Evolutionary conservation across 805 yeast genomes (phyloP).

Genomic region (Debaryomyces maramus): DNA sequence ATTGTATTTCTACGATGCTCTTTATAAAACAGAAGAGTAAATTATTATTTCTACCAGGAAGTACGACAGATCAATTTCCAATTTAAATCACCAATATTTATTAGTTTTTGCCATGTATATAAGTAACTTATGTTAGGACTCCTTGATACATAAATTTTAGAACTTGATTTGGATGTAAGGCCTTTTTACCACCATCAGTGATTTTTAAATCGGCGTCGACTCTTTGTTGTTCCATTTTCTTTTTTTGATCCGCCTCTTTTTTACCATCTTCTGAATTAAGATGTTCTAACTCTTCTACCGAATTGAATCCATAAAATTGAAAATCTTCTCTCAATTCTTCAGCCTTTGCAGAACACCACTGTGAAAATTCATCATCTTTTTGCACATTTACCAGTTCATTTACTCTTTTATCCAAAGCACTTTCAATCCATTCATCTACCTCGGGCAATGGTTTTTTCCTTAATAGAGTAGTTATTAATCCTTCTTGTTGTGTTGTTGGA

Average conservation of each 20-base stretch:
- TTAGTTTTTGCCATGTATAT: not conserved
- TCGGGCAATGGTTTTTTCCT: constrained; percentile 90
- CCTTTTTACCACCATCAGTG: constrained; percentile 26
- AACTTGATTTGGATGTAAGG: constrained; percentile 35
- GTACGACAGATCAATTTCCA: not conserved
- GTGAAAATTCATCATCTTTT: constrained; percentile 64
- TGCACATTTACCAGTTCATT: constrained; percentile 26
- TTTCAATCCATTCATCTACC: constrained; percentile 79
- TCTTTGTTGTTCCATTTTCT: constrained; percentile 19
- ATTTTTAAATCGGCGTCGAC: constrained; percentile 19
- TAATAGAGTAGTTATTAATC: constrained; percentile 76
- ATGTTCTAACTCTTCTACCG: constrained; percentile 46
- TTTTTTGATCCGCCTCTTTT: constrained; percentile 24
- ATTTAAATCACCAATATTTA: not conserved
- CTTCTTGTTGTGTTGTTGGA: constrained; percentile 83
- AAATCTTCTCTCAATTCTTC: constrained; percentile 55
- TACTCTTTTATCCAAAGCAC: constrained; percentile 25
- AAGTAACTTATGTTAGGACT: constrained; percentile 12
- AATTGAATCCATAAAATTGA: constrained; percentile 61
- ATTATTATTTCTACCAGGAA: not conserved
- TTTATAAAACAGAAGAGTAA: constrained; percentile 13
- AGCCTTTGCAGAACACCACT: constrained; percentile 62
- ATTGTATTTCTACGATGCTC: constrained; percentile 74
- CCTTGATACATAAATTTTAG: constrained; percentile 44
- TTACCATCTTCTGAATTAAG: constrained; percentile 34